Evolutionary conservation across 805 yeast species (phyloP).

Genomic region (Hemisphaericaspora nanyangensis): DNA sequence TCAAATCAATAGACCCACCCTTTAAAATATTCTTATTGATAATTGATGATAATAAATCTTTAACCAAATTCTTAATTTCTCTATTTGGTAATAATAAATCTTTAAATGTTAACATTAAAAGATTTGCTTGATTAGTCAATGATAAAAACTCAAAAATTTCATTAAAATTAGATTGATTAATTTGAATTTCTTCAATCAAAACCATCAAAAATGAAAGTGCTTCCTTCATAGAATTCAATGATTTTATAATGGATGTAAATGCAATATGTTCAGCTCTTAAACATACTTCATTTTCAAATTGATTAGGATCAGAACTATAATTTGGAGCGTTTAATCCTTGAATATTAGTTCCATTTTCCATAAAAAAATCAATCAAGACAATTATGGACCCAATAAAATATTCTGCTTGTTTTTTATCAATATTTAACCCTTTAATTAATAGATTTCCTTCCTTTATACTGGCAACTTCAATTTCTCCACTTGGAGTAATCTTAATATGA

Average conservation of each 20-base stretch:
- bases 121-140: slow-evolving; percentile 60
- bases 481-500: slow-evolving; percentile 32
- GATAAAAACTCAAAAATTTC: slow-evolving; percentile 70
- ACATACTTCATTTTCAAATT: slow-evolving; percentile 60
- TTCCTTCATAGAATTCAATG: slow-evolving; percentile 77
- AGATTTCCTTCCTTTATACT: slow-evolving; percentile 43
- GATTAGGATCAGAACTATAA: slow-evolving; percentile 46
- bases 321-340: slow-evolving; percentile 61
- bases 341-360: slow-evolving; percentile 56
- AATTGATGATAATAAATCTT: slow-evolving; percentile 83
- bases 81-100: slow-evolving; percentile 73
- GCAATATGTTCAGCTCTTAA: slow-evolving; percentile 91
- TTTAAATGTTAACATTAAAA: slow-evolving; percentile 64
- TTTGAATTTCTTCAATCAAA: slow-evolving; percentile 65
- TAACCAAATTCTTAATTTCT: slow-evolving; percentile 60
- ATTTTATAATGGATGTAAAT: slow-evolving; percentile 68
- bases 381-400: slow-evolving; percentile 67
- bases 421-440: slow-evolving; percentile 42
- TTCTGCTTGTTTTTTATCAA: slow-evolving; percentile 53
- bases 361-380: slow-evolving; percentile 66
- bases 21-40: slow-evolving; percentile 83
- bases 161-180: slow-evolving; percentile 43
- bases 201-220: slow-evolving; percentile 85
- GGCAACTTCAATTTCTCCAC: slow-evolving; percentile 35
- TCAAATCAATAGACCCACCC: slow-evolving; percentile 90